Base-by-base conservation (phyloP, 306 rosid species). In the Pterocarpus macrocarpus region DNA sequence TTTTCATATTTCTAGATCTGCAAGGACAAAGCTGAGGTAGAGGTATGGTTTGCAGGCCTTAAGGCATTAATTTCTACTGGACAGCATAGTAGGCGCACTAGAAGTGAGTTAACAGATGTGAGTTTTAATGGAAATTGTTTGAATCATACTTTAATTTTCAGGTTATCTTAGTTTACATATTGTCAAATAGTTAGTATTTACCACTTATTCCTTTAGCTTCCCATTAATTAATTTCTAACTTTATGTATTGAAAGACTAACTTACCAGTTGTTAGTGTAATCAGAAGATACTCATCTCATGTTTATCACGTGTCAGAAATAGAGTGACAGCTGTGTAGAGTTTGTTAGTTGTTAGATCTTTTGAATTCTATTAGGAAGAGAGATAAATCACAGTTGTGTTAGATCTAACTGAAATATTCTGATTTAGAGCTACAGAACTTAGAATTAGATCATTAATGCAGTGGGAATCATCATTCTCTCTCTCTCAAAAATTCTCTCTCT, bases 1-100 rank as follows among this genome's bases (percentile, higher is more conserved):
- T 43, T 82, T 66, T 68, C 85, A 77, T 78, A 44, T 82, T 68
- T 86, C 69, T 89, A 95, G 97, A 88, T 93, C 71, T 95, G 99
- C 94, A 95, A 95, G 93, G 99, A 93, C 86, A 87, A 89, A 89
- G 89, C 91, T 73, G 99, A 93, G 86, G 89, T 85, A 78, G 98
- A 93, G 80, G 55, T 90, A 71, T 95, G 97, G 99, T 75, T 95
- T 86, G 88, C 84, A 62, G 88, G 92, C 77, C 97, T 95, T 69
- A 88, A 90, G 86, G 84, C 90, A 73, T 83, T 95, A 83, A 89
- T 93, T 82, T 82, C 92, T 80, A 8, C 89, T 34, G 88, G 91
- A 74, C 90, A 68, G 3, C 87, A 59, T 44, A 13, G 9, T 56
- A 87, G 86, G 83, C 87, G 75, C 77, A 59, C 84, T 59, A 81